Evolutionary conservation across 352 stramenopile species (phyloP).

Genomic region (Pythium apleroticum): DNA sequence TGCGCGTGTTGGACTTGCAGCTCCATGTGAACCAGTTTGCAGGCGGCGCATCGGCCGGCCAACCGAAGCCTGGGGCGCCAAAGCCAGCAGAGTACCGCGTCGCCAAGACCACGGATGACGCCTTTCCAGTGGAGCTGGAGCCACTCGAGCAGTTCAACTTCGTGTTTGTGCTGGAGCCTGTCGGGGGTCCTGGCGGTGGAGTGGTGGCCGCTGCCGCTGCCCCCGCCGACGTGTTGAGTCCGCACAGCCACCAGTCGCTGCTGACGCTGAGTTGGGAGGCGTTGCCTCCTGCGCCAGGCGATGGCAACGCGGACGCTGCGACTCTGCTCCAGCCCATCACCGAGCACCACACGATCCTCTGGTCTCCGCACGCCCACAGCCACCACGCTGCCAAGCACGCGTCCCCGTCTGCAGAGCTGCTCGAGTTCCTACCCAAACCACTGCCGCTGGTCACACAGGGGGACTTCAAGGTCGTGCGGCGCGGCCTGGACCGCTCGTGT

Average conservation of each 20-base stretch:
- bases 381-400: not conserved
- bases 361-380: slow-evolving; percentile 37
- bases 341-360: slow-evolving; percentile 69
- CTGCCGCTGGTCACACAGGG: slow-evolving; percentile 6
- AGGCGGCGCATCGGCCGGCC: not conserved
- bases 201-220: not conserved
- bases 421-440: slow-evolving; percentile 10
- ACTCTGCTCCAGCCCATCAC: slow-evolving; percentile 42
- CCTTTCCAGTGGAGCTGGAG: slow-evolving; percentile 55
- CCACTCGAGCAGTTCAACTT: slow-evolving; percentile 71
- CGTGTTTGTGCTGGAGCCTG: slow-evolving; percentile 24
- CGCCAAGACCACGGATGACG: slow-evolving; percentile 31
- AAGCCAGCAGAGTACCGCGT: slow-evolving; percentile 12
- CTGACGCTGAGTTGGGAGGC: slow-evolving; percentile 66
- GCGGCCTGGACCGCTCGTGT: slow-evolving; percentile 34
- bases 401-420: not conserved
- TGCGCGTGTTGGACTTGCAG: slow-evolving; percentile 61
- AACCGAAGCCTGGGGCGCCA: not conserved
- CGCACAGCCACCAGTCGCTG: slow-evolving; percentile 43
- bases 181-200: not conserved
- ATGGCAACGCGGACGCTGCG: not conserved
- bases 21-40: slow-evolving; percentile 55
- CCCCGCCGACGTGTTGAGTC: not conserved
- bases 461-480: slow-evolving; percentile 20
- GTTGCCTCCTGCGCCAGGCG: slow-evolving; percentile 1